phyloP scores from a whole-genome alignment of 2,329 filamentous ascomycete species.

The Xylaria sp. region DNA sequence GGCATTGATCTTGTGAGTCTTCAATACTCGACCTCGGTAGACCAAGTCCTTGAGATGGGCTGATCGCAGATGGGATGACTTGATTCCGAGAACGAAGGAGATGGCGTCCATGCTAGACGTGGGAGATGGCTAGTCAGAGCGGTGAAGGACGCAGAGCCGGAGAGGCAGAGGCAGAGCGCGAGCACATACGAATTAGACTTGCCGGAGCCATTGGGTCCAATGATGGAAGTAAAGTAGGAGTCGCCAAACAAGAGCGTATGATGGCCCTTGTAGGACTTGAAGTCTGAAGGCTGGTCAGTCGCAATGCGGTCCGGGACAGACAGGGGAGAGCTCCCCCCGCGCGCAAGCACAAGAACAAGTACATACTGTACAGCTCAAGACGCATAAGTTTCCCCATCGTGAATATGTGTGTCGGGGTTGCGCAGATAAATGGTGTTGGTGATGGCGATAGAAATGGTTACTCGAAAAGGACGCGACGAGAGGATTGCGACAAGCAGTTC shows the following conservation, averaged over 20 bases:
- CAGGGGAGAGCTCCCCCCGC: neutral
- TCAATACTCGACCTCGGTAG: constrained; percentile 89
- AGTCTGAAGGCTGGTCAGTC: constrained; percentile 46
- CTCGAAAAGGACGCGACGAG: constrained; percentile 9
- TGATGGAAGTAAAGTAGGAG: constrained; percentile 98
- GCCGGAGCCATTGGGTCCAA: constrained; percentile 97
- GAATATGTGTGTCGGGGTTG: constrained; percentile 5
- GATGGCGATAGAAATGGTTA: neutral
- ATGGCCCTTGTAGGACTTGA: constrained; percentile 99
- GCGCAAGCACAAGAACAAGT: constrained; percentile 6
- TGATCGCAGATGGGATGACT: constrained; percentile 95
- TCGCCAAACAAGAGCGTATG: constrained; percentile 93
- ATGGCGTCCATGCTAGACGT: constrained; percentile 87
- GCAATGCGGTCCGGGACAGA: constrained; percentile 33
- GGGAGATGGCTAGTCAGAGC: constrained; percentile 21
- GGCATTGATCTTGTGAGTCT: constrained; percentile 86
- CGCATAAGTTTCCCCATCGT: constrained; percentile 94
- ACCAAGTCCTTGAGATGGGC: constrained; percentile 90
- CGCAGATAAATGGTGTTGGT: constrained; percentile 8
- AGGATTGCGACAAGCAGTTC: constrained; percentile 17
- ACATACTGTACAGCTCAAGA: constrained; percentile 73
- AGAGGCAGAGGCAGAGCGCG: constrained; percentile 2
- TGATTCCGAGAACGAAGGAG: constrained; percentile 96
- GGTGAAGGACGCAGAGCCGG: constrained; percentile 6
- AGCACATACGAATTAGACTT: constrained; percentile 87